Percentiles rank a stretch among this genome's conserved stretches.
These are phyloP conservation scores for Boletellus sp. DNA, from an alignment of 1,284 basidiomycete species.

Conservation along the genomic window DNA sequence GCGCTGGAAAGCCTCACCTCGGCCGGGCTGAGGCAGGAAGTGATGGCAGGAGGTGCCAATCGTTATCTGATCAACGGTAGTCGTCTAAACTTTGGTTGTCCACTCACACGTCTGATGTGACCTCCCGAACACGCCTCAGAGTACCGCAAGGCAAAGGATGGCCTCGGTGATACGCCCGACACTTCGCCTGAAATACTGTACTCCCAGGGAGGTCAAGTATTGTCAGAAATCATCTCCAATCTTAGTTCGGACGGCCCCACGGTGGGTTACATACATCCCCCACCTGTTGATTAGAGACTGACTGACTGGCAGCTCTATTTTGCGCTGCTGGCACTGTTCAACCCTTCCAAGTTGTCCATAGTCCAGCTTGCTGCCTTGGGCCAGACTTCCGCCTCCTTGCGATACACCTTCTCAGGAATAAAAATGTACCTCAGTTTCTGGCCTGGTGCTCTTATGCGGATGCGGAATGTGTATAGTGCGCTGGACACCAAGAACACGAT, in stretches of 20 bases:
- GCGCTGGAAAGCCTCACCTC: constrained; percentile 26
- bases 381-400: constrained; percentile 26
- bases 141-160: constrained; percentile 28
- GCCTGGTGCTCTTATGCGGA: constrained; percentile 8
- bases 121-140: constrained; percentile 23
- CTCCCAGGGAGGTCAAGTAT: constrained; percentile 5
- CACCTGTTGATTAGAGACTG: not conserved
- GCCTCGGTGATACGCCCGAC: constrained; percentile 27
- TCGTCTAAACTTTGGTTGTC: not conserved
- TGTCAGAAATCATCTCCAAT: constrained; percentile 15
- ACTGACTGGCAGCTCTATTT: constrained; percentile 33
- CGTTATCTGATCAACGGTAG: constrained; percentile 32
- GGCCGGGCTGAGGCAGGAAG: constrained; percentile 29
- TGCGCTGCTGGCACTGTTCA: constrained; percentile 29
- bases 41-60: constrained; percentile 33
- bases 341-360: constrained; percentile 34
- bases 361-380: constrained; percentile 35
- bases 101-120: not conserved
- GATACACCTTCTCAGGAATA: constrained; percentile 16
- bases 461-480: constrained; percentile 20
- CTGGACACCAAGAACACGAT: constrained; percentile 18
- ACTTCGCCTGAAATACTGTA: constrained; percentile 22
- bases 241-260: constrained; percentile 32
- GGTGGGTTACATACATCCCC: constrained; percentile 13
- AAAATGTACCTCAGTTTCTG: constrained; percentile 5